Evolutionary conservation across 1,284 basidiomycete genomes (phyloP).

Genomic region (Moesziomyces globuligerus): DNA sequence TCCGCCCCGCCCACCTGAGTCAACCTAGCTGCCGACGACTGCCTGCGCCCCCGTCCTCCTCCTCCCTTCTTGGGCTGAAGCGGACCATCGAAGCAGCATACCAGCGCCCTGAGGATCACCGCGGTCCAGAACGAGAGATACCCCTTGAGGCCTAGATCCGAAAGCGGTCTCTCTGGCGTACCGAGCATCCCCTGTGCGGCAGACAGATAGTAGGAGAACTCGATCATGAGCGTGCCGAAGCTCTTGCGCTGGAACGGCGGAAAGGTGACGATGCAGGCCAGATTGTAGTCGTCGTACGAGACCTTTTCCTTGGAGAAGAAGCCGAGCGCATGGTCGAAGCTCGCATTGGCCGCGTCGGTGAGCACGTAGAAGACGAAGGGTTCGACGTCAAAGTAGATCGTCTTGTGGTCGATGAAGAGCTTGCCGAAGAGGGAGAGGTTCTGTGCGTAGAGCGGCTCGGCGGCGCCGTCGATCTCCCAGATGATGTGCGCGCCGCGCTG

Average conservation of each 20-base stretch:
- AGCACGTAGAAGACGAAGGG: slow-evolving; percentile 86
- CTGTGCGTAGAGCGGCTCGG: slow-evolving; percentile 88
- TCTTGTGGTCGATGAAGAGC: slow-evolving; percentile 98
- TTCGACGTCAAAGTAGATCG: slow-evolving; percentile 85
- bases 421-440: slow-evolving; percentile 95
- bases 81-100: slow-evolving; percentile 69
- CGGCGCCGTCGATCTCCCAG: slow-evolving; percentile 92
- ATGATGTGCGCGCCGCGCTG: slow-evolving; percentile 88
- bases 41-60: background rate
- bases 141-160: slow-evolving; percentile 87
- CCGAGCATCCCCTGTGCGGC: slow-evolving; percentile 80
- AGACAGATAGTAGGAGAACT: slow-evolving; percentile 96
- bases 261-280: slow-evolving; percentile 94
- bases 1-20: background rate
- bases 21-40: slow-evolving; percentile 10
- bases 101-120: slow-evolving; percentile 82
- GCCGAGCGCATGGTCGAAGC: slow-evolving; percentile 84
- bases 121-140: slow-evolving; percentile 93
- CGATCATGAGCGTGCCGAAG: slow-evolving; percentile 94
- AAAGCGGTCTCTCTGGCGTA: slow-evolving; percentile 93
- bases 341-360: slow-evolving; percentile 79
- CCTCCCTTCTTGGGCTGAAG: background rate
- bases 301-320: slow-evolving; percentile 98
- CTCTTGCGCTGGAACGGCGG: slow-evolving; percentile 91
- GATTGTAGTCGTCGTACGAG: slow-evolving; percentile 95